Evolutionary conservation across 495 filamentous ascomycete species (phyloP).

Genomic region (Penicillium atrosanguineum): DNA sequence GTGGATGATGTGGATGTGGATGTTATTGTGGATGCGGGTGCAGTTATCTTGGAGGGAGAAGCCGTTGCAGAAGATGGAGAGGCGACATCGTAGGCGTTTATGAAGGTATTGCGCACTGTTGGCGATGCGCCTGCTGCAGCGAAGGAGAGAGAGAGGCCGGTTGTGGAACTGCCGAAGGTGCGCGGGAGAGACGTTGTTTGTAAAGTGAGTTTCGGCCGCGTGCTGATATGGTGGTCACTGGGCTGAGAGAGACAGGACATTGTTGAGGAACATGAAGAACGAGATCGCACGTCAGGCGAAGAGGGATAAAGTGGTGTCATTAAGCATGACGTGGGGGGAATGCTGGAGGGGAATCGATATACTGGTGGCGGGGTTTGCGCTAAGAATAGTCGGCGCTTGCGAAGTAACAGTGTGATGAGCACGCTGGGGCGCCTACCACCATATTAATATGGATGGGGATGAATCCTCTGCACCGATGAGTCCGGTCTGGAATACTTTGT

Average conservation of each 20-base stretch:
- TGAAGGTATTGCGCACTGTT: conserved; percentile 78
- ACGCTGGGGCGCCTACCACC: neutral
- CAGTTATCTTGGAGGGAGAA: conserved; percentile 24
- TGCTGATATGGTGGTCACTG: conserved; percentile 36
- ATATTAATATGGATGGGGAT: neutral
- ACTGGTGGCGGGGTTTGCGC: conserved; percentile 12
- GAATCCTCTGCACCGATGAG: no score
- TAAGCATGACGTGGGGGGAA: conserved; percentile 12
- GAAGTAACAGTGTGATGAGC: conserved; percentile 1
- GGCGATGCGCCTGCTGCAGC: conserved; percentile 65
- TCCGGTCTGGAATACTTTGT: neutral
- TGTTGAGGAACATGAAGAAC: conserved; percentile 29
- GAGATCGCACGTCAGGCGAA: conserved; percentile 3
- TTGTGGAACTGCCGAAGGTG: conserved; percentile 53
- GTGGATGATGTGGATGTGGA: conserved; percentile 3
- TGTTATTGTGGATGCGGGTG: no score
- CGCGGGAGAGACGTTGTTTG: conserved; percentile 60
- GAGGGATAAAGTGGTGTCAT: conserved; percentile 8
- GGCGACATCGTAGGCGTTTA: conserved; percentile 71
- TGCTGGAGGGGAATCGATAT: conserved; percentile 6
- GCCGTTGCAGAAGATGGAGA: conserved; percentile 61
- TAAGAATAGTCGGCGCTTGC: conserved; percentile 26
- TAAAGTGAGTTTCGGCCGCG: conserved; percentile 75
- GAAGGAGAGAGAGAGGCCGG: conserved; percentile 54
- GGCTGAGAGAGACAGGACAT: conserved; percentile 26